These are phyloP conservation scores for Areca catechu DNA, from an alignment of 176 grass and related monocot species.

Conservation along the genomic window DNA sequence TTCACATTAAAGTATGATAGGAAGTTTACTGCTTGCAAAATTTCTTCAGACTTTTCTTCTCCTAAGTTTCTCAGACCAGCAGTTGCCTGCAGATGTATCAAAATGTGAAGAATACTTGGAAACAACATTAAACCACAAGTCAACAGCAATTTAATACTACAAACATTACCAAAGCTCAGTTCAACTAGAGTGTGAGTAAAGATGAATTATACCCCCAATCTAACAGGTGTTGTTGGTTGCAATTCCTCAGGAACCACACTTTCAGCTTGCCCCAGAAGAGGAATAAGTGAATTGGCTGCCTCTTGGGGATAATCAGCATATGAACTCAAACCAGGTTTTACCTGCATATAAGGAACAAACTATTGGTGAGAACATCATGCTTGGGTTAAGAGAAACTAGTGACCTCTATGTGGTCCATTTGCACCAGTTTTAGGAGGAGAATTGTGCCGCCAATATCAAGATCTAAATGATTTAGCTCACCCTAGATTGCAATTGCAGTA, in stretches of 20 bases:
- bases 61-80: conserved; percentile 39
- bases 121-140: too few species aligned
- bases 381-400: too few species aligned
- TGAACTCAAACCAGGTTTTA: conserved; percentile 35
- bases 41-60: conserved; percentile 25
- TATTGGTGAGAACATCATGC: too few species aligned
- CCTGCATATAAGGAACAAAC: conserved; percentile 5
- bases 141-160: too few species aligned
- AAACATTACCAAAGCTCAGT: too few species aligned
- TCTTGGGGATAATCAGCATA: conserved; percentile 29
- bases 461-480: too few species aligned
- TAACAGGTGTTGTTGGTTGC: conserved; percentile 28
- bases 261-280: conserved; percentile 35
- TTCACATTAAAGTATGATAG: not conserved
- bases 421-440: too few species aligned
- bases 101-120: not conserved
- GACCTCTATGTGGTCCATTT: too few species aligned
- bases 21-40: conserved; percentile 33
- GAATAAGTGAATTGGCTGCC: conserved; percentile 21
- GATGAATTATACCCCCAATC: conserved; percentile 30
- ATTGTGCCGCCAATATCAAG: too few species aligned
- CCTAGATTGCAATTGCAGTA: too few species aligned
- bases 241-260: conserved; percentile 21
- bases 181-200: not conserved
- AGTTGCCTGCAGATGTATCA: conserved; percentile 21